These are phyloP conservation scores for Kwoniella dendrophila DNA, from an alignment of 768 basidiomycete genomes.

Conservation along the genomic window DNA sequence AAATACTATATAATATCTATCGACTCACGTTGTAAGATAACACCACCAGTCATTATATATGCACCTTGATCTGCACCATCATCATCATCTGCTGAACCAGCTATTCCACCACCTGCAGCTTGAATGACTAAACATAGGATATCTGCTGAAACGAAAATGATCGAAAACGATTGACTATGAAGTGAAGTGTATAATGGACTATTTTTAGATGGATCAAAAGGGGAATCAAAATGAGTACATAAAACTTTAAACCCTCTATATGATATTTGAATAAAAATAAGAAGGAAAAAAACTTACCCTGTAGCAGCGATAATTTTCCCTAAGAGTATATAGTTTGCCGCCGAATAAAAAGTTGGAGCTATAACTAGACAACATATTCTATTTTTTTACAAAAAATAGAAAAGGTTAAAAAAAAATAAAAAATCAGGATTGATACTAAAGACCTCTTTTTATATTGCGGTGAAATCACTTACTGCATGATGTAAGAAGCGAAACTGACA, in stretches of 20 bases:
- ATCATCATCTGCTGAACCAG: slow-evolving; percentile 56
- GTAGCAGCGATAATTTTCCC: slow-evolving; percentile 58
- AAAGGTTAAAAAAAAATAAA: too few species aligned
- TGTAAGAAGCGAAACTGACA: slow-evolving; percentile 52
- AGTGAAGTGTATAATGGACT: slow-evolving; percentile 33
- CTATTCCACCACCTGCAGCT: slow-evolving; percentile 66
- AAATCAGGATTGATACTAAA: too few species aligned
- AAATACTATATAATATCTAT: too few species aligned
- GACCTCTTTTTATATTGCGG: too few species aligned
- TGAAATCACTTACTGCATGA: slow-evolving; percentile 60
- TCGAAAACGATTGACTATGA: slow-evolving; percentile 37
- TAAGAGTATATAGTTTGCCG: slow-evolving; percentile 66
- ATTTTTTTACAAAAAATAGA: neutral
- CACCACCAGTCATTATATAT: slow-evolving; percentile 65
- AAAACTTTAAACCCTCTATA: too few species aligned
- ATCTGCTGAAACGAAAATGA: slow-evolving; percentile 58
- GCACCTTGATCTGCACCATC: slow-evolving; percentile 58
- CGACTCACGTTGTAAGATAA: slow-evolving; percentile 63
- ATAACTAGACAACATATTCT: slow-evolving; percentile 64
- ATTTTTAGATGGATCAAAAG: neutral
- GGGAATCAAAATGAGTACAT: too few species aligned
- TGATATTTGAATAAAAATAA: neutral
- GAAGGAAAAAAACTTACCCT: too few species aligned
- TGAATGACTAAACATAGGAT: slow-evolving; percentile 67
- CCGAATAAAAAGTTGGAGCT: slow-evolving; percentile 62